Evolutionary conservation across 257 asterid species (phyloP).

Genomic region (Pogostemon cablin): DNA sequence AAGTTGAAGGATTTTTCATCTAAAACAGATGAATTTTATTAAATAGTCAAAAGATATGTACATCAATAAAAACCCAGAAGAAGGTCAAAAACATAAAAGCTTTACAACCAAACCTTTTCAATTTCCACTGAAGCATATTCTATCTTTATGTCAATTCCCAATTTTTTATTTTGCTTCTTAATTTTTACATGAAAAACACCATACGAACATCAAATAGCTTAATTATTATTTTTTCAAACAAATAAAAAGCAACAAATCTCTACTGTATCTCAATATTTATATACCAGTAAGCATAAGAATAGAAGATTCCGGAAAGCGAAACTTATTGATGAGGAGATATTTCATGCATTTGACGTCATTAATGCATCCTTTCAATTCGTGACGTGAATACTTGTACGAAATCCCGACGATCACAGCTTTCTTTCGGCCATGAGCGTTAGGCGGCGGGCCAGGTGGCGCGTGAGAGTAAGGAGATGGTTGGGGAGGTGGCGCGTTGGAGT

Average conservation of each 20-base stretch:
- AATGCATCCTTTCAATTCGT: constrained; percentile 92
- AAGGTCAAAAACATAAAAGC: background rate
- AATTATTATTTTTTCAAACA: background rate
- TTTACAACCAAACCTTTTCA: background rate
- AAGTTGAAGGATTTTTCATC: background rate
- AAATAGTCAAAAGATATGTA: background rate
- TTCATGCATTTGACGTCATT: constrained; percentile 98
- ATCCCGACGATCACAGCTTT: constrained; percentile 94
- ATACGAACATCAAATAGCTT: constrained; percentile 2
- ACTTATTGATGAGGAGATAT: constrained; percentile 69
- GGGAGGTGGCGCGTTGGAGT: constrained; percentile 56
- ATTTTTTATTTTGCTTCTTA: background rate
- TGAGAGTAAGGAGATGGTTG: constrained; percentile 67
- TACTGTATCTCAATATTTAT: constrained; percentile 7
- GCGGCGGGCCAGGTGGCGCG: constrained; percentile 76
- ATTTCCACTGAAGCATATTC: constrained; percentile 24
- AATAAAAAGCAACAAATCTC: constrained; percentile 6
- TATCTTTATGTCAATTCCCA: constrained; percentile 23
- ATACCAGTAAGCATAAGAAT: constrained; percentile 90
- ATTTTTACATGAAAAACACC: background rate
- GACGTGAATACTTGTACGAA: constrained; percentile 71
- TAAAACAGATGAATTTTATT: background rate
- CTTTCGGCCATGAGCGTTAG: constrained; percentile 78
- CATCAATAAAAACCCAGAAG: constrained; percentile 8
- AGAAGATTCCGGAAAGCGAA: constrained; percentile 84